Base-by-base conservation (phyloP, 2,329 filamentous ascomycete species). In the Paracorniculantispora psalliotae region DNA sequence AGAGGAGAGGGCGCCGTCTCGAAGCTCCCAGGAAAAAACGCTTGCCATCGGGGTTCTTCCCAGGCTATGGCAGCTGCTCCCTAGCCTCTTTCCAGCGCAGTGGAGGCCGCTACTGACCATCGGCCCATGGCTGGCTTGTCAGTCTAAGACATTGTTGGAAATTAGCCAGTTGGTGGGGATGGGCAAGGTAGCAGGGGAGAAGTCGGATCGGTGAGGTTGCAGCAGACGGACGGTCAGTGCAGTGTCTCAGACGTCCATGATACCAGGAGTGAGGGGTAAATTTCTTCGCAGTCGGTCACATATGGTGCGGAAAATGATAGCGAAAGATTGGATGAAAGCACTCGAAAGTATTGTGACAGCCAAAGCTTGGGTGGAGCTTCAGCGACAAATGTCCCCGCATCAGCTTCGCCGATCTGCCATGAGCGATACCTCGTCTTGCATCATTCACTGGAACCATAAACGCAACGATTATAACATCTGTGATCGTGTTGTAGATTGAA, bases 141-240 rank as follows among this genome's bases (percentile, higher is more conserved):
- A 19, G 50, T 37, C 28, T 56, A 47, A 47, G 52, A 56, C 52
- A 56, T 56, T 25, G 52, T 28, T 56, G 53, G 53, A 56, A 47
- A 56, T 56, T 33, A 56, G 43, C 43, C 43, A 19, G 41, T n/a
- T 28, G 53, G 51, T 33, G 30, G 26, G 35, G 26, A 39, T 25
- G 51, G 39, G 33, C 26, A 39, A 35, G 6, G 30, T 12, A 33
- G 30, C 30, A 33, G 30, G 30, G 30, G 12, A 33, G 30, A 12
- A 6, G 6, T 33, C 30, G 12, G 30, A 33, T 33, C 30, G 30
- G 30, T 33, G 30, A 33, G 30, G 41, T 23, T 44, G 41, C 19
- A 19, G 19, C 12, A 13, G n/a, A 13, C 10, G 19, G 41, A 12
- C 21, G 21, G 10, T 44, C 19, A 50, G 47, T 33, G 19, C 35